Percentiles rank a stretch among this genome's conserved stretches.
Evolutionary conservation across 345 rosid genomes (phyloP).

Genomic region (Dimocarpus longan): DNA sequence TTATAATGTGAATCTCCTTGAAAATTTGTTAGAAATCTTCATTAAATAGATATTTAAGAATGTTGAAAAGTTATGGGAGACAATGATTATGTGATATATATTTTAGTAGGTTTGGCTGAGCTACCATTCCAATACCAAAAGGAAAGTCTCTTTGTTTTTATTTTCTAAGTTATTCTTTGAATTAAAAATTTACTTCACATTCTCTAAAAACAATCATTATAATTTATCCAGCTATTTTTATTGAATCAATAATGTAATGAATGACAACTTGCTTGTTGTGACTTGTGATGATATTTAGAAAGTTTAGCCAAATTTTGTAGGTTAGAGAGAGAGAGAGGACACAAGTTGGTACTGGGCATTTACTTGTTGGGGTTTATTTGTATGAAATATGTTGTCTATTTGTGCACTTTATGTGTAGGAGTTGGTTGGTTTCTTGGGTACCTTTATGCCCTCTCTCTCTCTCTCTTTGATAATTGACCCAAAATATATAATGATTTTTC

Average conservation of each 20-base stretch:
- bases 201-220: too few relatives aligned
- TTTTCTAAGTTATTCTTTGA: too few relatives aligned
- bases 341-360: background rate
- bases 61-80: too few relatives aligned
- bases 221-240: too few relatives aligned
- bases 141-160: too few relatives aligned
- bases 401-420: constrained; percentile 27
- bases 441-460: background rate
- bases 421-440: constrained; percentile 18
- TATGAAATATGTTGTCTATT: constrained; percentile 21
- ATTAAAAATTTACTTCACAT: too few relatives aligned
- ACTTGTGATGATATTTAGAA: background rate
- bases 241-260: background rate
- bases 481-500: constrained; percentile 1
- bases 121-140: too few relatives aligned
- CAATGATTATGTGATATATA: too few relatives aligned
- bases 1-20: too few relatives aligned
- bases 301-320: background rate
- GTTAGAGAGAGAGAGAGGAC: background rate
- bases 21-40: too few relatives aligned
- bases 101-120: too few relatives aligned
- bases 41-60: too few relatives aligned
- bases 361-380: background rate
- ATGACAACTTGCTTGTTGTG: background rate
- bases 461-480: background rate